Evolutionary conservation across 371 early-diverging fungal genomes (phyloP).

Genomic region (Globomyces sp.): DNA sequence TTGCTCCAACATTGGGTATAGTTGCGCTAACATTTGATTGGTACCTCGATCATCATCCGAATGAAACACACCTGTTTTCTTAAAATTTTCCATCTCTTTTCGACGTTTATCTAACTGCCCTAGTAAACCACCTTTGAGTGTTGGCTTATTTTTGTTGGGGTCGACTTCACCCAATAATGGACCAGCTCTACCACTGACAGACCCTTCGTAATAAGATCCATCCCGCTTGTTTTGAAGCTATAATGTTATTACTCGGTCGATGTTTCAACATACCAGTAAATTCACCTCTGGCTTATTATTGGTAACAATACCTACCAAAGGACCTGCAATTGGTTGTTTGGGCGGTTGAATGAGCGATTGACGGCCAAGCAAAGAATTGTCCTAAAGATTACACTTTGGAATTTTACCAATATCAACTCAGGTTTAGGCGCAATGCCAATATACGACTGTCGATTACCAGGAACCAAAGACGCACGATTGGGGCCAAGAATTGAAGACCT

Average conservation of each 20-base stretch:
- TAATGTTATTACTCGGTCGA: neutral
- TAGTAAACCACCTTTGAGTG: conserved; percentile 44
- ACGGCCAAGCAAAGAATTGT: neutral
- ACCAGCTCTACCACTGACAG: conserved; percentile 13
- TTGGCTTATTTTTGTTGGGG: conserved; percentile 28
- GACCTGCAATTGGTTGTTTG: neutral
- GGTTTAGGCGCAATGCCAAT: conserved; percentile 6
- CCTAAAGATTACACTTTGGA: neutral
- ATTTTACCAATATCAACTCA: conserved; percentile 5
- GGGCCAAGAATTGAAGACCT: neutral
- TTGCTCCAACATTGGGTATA: conserved; percentile 3
- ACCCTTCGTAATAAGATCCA: conserved; percentile 1
- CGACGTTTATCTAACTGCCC: conserved; percentile 46
- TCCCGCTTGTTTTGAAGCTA: neutral
- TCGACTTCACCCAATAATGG: conserved; percentile 34
- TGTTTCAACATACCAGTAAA: neutral
- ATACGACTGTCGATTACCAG: neutral
- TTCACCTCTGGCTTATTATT: conserved; percentile 8
- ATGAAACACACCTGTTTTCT: neutral
- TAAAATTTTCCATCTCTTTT: conserved; percentile 34
- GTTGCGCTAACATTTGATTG: neutral
- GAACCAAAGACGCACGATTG: neutral
- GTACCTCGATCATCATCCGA: neutral
- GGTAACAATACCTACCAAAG: conserved; percentile 2
- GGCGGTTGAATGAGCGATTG: neutral